Percentiles rank a stretch among this genome's conserved stretches.
These are phyloP conservation scores for Dactylella cylindrospora DNA, from an alignment of 2,329 filamentous ascomycete species.

Conservation along the genomic window DNA sequence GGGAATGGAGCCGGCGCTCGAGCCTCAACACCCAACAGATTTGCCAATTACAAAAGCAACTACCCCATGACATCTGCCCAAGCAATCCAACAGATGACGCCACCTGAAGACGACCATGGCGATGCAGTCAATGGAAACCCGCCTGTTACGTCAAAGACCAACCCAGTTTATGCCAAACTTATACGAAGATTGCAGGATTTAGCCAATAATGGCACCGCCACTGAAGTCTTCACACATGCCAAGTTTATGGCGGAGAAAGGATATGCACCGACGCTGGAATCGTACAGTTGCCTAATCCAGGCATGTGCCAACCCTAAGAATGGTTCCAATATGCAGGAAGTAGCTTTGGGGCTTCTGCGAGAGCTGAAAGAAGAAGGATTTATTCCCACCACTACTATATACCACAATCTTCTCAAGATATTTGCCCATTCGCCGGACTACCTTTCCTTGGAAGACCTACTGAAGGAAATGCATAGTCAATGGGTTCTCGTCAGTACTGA, in stretches of 20 bases:
- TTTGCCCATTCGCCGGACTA: conserved; percentile 86
- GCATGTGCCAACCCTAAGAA: conserved; percentile 45
- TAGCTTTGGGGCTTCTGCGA: conserved; percentile 60
- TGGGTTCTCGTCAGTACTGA: conserved; percentile 68
- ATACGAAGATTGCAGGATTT: conserved; percentile 18
- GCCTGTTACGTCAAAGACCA: conserved; percentile 14
- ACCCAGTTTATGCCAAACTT: conserved; percentile 28
- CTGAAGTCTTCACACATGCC: conserved; percentile 45
- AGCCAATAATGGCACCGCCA: conserved; percentile 18
- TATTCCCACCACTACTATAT: conserved; percentile 65
- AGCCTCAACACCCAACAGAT: neutral
- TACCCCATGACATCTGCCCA: conserved; percentile 1
- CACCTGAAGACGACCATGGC: conserved; percentile 25
- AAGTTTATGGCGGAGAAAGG: conserved; percentile 39
- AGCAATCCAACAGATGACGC: conserved; percentile 1
- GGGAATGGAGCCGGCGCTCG: neutral
- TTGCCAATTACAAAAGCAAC: neutral
- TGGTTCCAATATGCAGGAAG: conserved; percentile 41
- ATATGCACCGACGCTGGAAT: conserved; percentile 41
- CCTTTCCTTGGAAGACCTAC: conserved; percentile 67
- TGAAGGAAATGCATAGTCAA: conserved; percentile 71
- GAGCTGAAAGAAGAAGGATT: conserved; percentile 70
- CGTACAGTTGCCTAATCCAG: conserved; percentile 46
- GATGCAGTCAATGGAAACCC: conserved; percentile 29
- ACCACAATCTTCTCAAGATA: conserved; percentile 70